Evolutionary conservation across 441 rosid species (phyloP).

Genomic region (Populus hybrid): DNA sequence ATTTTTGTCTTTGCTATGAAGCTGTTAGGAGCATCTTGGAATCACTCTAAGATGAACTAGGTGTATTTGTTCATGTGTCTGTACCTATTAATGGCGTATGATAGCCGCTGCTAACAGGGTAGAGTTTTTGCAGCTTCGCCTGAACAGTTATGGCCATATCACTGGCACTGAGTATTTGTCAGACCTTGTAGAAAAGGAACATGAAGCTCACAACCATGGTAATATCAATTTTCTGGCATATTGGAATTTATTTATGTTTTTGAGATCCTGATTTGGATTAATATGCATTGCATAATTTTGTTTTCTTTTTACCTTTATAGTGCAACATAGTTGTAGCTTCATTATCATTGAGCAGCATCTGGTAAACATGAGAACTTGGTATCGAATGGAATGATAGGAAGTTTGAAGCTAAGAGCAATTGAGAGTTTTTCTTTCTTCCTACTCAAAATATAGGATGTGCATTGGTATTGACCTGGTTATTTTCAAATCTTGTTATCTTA

Average conservation of each 20-base stretch:
- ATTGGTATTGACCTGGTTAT: background rate
- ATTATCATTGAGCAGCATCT: background rate
- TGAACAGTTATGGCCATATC: conserved; percentile 75
- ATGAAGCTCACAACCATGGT: conserved; percentile 72
- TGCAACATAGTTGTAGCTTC: background rate
- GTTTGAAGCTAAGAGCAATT: background rate
- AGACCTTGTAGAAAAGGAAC: conserved; percentile 93
- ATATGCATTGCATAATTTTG: background rate
- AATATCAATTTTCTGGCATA: conserved; percentile 18
- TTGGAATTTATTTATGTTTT: background rate
- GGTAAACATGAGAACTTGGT: background rate
- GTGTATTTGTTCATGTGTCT: background rate
- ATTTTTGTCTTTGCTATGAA: background rate
- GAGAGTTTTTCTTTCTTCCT: background rate
- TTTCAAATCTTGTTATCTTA: background rate
- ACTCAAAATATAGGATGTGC: background rate
- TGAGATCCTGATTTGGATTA: background rate
- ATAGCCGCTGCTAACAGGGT: conserved; percentile 8
- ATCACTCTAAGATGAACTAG: background rate
- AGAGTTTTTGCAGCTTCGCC: conserved; percentile 76
- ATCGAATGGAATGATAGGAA: background rate
- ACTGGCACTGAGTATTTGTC: conserved; percentile 91
- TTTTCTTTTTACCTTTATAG: background rate
- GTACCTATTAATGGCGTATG: background rate
- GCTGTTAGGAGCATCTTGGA: background rate